Percentiles rank a stretch among this genome's conserved stretches.
Evolutionary conservation across 2,329 filamentous ascomycete species (phyloP).

Genomic region (Sclerotinia sclerotiorum): DNA sequence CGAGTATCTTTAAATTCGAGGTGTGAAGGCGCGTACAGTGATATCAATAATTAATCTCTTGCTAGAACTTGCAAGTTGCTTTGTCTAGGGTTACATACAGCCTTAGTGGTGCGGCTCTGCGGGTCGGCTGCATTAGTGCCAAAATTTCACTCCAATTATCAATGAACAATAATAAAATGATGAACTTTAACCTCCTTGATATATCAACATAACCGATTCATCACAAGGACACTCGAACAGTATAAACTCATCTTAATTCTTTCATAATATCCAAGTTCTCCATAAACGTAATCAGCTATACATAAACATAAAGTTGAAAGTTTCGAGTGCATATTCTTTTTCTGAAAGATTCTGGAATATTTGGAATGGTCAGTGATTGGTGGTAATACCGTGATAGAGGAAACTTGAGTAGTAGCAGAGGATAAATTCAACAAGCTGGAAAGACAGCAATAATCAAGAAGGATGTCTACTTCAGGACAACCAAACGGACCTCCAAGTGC

Average conservation of each 20-base stretch:
- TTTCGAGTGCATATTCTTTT: background rate
- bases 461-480: slow-evolving; percentile 45
- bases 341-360: background rate
- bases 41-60: background rate
- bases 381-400: background rate
- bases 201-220: too few relatives aligned
- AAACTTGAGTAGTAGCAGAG: background rate
- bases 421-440: too few relatives aligned
- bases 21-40: background rate
- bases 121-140: slow-evolving; percentile 35
- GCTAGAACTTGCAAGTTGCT: background rate
- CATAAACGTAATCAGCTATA: background rate
- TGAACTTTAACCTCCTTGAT: background rate
- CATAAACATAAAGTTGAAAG: background rate
- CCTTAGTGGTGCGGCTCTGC: slow-evolving; percentile 36
- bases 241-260: background rate
- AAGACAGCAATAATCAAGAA: background rate
- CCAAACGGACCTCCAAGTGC: slow-evolving; percentile 47
- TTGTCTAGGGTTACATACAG: slow-evolving; percentile 3
- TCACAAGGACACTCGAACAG: background rate
- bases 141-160: slow-evolving; percentile 8
- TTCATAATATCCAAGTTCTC: background rate
- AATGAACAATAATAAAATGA: background rate
- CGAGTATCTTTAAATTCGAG: background rate
- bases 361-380: background rate